Conservation (phyloP, 106 monocot species). For the Xerophyta viscosa region DNA sequence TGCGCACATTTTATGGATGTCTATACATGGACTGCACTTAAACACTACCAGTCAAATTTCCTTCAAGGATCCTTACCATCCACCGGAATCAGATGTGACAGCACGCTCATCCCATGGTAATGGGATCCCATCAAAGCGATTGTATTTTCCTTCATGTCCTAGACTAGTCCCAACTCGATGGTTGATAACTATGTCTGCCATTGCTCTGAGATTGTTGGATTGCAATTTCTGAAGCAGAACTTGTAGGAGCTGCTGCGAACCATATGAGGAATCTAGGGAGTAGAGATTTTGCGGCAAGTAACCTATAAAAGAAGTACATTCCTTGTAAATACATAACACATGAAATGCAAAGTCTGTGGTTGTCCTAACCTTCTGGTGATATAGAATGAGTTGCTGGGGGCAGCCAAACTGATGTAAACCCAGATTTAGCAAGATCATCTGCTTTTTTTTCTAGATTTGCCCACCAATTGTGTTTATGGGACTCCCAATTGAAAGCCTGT, state of each 20-base stretch:
- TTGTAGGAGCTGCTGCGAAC: conserved; percentile 40
- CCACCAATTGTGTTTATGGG: conserved; percentile 81
- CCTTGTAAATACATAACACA: neutral
- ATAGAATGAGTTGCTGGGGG: conserved; percentile 75
- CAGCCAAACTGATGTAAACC: conserved; percentile 83
- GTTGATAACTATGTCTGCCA: conserved; percentile 91
- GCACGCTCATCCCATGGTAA: conserved; percentile 83
- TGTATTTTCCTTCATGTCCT: conserved; percentile 63
- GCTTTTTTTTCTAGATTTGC: conserved; percentile 44
- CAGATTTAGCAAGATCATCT: conserved; percentile 44
- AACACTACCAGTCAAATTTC: too few relatives aligned
- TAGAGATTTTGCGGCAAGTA: conserved; percentile 83
- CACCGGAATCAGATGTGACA: conserved; percentile 81
- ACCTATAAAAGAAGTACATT: conserved; percentile 29
- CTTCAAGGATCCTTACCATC: conserved; percentile 34
- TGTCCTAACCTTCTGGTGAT: conserved; percentile 47
- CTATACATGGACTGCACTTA: neutral
- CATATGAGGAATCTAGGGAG: conserved; percentile 70
- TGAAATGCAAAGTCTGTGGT: neutral
- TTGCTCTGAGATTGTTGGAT: conserved; percentile 61
- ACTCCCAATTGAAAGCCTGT: conserved; percentile 94
- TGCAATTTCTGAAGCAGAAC: conserved; percentile 50
- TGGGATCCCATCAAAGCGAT: conserved; percentile 79
- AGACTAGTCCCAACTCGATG: conserved; percentile 74
- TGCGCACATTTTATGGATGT: neutral